Evolutionary conservation across 116 monocot species (phyloP).

Genomic region (Iris pallida): DNA sequence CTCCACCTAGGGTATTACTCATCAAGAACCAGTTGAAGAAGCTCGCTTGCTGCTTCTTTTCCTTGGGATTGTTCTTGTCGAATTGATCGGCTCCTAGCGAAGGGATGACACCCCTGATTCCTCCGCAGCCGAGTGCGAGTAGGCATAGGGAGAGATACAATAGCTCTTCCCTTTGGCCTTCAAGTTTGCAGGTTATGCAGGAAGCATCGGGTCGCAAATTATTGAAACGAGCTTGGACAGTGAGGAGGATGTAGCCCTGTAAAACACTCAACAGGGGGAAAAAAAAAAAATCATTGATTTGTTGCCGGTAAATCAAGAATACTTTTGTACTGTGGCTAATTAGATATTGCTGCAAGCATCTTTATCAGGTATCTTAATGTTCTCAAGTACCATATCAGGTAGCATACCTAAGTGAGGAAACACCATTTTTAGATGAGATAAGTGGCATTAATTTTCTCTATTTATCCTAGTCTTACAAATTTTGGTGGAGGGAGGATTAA

Average conservation of each 20-base stretch:
- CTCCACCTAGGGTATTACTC: conserved; percentile 6
- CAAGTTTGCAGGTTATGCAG: conserved; percentile 12
- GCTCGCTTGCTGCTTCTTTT: conserved; percentile 4
- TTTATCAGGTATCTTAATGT: too few relatives aligned
- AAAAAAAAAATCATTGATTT: too few relatives aligned
- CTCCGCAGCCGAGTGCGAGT: conserved; percentile 22
- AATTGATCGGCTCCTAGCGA: conserved; percentile 11
- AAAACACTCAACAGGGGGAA: too few relatives aligned
- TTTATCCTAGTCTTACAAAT: too few relatives aligned
- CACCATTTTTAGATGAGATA: too few relatives aligned
- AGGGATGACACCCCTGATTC: conserved; percentile 16
- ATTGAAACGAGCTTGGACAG: conserved; percentile 16
- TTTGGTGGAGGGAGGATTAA: too few relatives aligned
- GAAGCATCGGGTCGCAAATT: conserved; percentile 1
- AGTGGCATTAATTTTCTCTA: too few relatives aligned
- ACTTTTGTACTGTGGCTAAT: too few relatives aligned
- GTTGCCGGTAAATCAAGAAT: too few relatives aligned
- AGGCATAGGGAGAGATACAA: conserved; percentile 15
- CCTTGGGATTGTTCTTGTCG: conserved; percentile 4
- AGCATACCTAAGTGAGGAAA: too few relatives aligned
- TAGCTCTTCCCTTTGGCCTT: conserved; percentile 1
- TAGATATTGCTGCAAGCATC: too few relatives aligned
- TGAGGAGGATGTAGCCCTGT: conserved; percentile 24
- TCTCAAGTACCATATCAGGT: too few relatives aligned
- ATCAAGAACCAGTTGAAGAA: conserved; percentile 14